Conservation (phyloP, 169 alveolate species). For the Perkinsus chesapeaki region DNA sequence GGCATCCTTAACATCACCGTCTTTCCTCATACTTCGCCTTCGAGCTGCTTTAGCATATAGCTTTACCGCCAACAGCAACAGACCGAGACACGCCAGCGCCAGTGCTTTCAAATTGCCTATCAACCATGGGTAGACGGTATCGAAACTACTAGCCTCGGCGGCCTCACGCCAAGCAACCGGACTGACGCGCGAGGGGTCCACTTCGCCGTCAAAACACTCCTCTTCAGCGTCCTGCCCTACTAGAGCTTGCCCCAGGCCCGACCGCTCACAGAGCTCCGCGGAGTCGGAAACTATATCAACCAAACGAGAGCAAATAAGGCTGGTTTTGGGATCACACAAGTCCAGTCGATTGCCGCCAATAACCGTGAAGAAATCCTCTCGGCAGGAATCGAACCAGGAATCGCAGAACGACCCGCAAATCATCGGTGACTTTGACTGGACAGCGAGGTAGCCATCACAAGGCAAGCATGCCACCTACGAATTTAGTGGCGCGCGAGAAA, state of each 20-base stretch:
- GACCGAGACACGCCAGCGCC: background rate
- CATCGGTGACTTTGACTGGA: background rate
- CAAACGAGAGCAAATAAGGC: background rate
- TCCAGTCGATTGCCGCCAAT: background rate
- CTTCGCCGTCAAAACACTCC: background rate
- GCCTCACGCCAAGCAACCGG: background rate
- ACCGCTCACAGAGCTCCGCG: background rate
- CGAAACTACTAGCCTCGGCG: background rate
- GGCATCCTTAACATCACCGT: background rate
- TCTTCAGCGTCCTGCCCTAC: background rate
- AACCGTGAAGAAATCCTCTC: background rate
- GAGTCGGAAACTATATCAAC: background rate
- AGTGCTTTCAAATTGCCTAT: background rate
- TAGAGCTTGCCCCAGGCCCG: background rate
- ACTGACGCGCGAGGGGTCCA: background rate
- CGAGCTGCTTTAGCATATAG: background rate
- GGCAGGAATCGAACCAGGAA: constrained; percentile 4
- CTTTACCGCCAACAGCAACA: background rate
- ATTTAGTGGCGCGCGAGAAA: background rate
- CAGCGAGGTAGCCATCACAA: background rate
- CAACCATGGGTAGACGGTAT: background rate
- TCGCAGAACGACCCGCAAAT: background rate
- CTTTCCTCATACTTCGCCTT: background rate
- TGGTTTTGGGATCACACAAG: background rate
- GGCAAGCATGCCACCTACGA: background rate